Base-by-base conservation (phyloP, 1,284 basidiomycete species). In the Trichosporon coremiiforme region DNA sequence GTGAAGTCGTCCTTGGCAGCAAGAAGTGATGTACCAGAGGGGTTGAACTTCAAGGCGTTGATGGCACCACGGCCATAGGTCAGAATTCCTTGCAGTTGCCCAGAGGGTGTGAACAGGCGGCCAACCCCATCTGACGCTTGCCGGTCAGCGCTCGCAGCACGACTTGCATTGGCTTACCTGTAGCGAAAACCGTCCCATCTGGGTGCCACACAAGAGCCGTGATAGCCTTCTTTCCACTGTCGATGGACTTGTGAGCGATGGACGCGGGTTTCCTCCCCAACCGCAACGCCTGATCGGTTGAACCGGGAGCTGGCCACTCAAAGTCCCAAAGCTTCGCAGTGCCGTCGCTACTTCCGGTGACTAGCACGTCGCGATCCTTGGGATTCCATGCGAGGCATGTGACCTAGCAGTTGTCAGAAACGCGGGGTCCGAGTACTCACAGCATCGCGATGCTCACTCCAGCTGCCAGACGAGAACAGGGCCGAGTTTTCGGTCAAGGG, bases 311-410 rank as follows among this genome's bases (percentile, higher is more conserved):
- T 5, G 71, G 41, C 12, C 71, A 70, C 22, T 64, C 31, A n/a
- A 82, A 78, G 35, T 82, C 77, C 81, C 81, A 83, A 29, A 81
- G 71, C 65, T 75, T 65, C 0, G 77, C 81, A 1, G 76, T 77
- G 1, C 78, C 79, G 57, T 83, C 81, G 4, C 66, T 68, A 8
- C 75, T 75, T 0, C 76, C 77, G 0, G 77, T 76, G 5, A 79
- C 80, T 9, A 83, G 62, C 2, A 79, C 72, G 29, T 79, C 79
- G 3, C 66, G 62, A 55, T 81, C 81, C 47, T 76, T 76, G 0
- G 81, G 80, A 47, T 82, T 82, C 80, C 80, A 83, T 0, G 78
- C 76, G 0, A 82, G 67, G 38, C 76, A 75, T 2, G 77, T 76
- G 0, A 82, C 79, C 78, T 80, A 29, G 1, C 20, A n/a, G 13